A percentile compares a stretch with the other conserved stretches of the same genome.
These are phyloP conservation scores for Komagataella kurtzmanii DNA, from an alignment of 805 yeast genomes.

Conservation along the genomic window DNA sequence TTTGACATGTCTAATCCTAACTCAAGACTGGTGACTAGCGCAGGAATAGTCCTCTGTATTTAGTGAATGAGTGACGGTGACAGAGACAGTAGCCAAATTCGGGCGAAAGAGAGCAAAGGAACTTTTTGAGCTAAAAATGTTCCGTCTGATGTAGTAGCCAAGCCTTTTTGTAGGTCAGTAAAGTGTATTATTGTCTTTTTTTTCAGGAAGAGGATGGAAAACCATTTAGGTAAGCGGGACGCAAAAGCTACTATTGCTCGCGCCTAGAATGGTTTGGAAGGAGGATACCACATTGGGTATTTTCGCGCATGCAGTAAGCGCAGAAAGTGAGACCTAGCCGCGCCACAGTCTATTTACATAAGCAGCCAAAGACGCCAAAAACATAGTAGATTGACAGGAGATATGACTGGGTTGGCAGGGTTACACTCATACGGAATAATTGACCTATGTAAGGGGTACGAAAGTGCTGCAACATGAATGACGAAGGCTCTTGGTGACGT, in stretches of 20 bases:
- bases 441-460: not conserved
- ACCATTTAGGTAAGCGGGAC: not conserved
- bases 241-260: conserved; percentile 5
- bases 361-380: not conserved
- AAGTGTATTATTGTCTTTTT: not conserved
- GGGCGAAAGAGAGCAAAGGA: not conserved
- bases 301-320: not conserved
- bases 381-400: not conserved
- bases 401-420: not conserved
- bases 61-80: not conserved
- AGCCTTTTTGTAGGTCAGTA: not conserved
- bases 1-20: not conserved
- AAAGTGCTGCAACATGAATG: not conserved
- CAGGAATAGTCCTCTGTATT: not conserved
- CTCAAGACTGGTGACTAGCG: not conserved
- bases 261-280: not conserved
- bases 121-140: not conserved
- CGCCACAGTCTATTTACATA: not conserved
- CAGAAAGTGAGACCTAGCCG: not conserved
- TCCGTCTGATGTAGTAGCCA: not conserved
- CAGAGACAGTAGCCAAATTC: not conserved
- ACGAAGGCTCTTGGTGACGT: too few relatives aligned
- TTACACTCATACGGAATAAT: not conserved
- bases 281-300: not conserved
- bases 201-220: not conserved